Percentiles rank a stretch among this genome's conserved stretches.
These are phyloP conservation scores for Fraxinus angustifolia DNA, from an alignment of 305 asterid genomes.

Conservation along the genomic window DNA sequence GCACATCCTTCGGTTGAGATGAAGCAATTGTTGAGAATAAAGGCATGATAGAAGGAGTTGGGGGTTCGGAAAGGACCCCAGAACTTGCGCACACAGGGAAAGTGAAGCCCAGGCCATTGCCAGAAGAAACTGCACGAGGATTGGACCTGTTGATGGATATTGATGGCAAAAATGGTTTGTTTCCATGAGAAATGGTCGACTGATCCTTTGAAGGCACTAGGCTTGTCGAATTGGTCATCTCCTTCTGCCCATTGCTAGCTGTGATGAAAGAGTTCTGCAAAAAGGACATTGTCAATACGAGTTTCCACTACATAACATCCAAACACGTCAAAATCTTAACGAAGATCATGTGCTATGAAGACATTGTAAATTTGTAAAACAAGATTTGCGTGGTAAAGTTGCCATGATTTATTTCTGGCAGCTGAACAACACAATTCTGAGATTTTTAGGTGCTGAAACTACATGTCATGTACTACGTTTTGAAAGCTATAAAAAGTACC, in stretches of 20 bases:
- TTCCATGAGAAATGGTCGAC: slow-evolving; percentile 27
- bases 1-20: slow-evolving; percentile 37
- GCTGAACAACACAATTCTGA: neutral
- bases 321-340: slow-evolving; percentile 2
- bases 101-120: slow-evolving; percentile 59
- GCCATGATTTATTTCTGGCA: neutral
- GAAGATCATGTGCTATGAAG: neutral
- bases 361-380: neutral
- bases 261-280: slow-evolving; percentile 46
- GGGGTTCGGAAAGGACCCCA: slow-evolving; percentile 64
- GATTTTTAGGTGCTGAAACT: neutral
- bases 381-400: neutral
- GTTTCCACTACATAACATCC: slow-evolving; percentile 1
- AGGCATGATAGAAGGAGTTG: slow-evolving; percentile 76
- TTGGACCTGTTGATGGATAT: slow-evolving; percentile 47
- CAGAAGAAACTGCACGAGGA: slow-evolving; percentile 33
- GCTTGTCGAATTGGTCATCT: slow-evolving; percentile 23
- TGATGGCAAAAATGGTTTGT: slow-evolving; percentile 50
- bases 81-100: slow-evolving; percentile 65
- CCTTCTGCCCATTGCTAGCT: slow-evolving; percentile 42
- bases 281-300: slow-evolving; percentile 17
- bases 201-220: slow-evolving; percentile 39
- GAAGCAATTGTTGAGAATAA: slow-evolving; percentile 27
- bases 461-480: neutral
- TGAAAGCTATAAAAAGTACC: neutral